These are phyloP conservation scores for Aspergillus luchuensis DNA, from an alignment of 2,329 filamentous ascomycete species.

Conservation along the genomic window DNA sequence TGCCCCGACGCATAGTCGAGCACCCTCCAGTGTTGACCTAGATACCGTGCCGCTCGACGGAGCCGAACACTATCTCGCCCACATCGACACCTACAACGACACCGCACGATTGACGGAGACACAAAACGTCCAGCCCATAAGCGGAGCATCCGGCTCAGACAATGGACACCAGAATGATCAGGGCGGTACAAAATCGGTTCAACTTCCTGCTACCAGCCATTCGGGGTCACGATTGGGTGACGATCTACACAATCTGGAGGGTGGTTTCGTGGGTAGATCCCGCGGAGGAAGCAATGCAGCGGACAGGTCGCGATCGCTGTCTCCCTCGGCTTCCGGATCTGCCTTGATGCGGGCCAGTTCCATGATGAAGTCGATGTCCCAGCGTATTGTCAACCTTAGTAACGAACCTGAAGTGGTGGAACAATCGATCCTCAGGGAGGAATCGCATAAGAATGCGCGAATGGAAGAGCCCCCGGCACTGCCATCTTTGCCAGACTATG, in stretches of 20 bases:
- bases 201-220: slow-evolving; percentile 49
- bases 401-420: slow-evolving; percentile 86
- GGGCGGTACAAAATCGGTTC: slow-evolving; percentile 57
- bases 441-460: slow-evolving; percentile 54
- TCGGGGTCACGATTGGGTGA: slow-evolving; percentile 59
- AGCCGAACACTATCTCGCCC: slow-evolving; percentile 58
- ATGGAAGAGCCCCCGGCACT: slow-evolving; percentile 55
- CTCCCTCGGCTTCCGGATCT: slow-evolving; percentile 61
- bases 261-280: slow-evolving; percentile 54
- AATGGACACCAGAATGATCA: slow-evolving; percentile 51
- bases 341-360: slow-evolving; percentile 71
- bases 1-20: slow-evolving; percentile 25
- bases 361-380: slow-evolving; percentile 84
- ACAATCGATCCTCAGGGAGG: slow-evolving; percentile 64
- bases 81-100: slow-evolving; percentile 54
- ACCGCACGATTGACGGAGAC: slow-evolving; percentile 62
- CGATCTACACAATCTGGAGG: slow-evolving; percentile 63
- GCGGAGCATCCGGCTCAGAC: slow-evolving; percentile 48
- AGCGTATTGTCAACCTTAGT: slow-evolving; percentile 95
- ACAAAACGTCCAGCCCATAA: slow-evolving; percentile 59
- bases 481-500: slow-evolving; percentile 50
- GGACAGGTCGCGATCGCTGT: slow-evolving; percentile 57
- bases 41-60: slow-evolving; percentile 39
- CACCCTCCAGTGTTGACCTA: slow-evolving; percentile 30
- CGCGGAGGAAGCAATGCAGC: slow-evolving; percentile 56